phyloP scores from a whole-genome alignment of 1,139 yeast genomes.

The Trichomonascaceae sp. region DNA sequence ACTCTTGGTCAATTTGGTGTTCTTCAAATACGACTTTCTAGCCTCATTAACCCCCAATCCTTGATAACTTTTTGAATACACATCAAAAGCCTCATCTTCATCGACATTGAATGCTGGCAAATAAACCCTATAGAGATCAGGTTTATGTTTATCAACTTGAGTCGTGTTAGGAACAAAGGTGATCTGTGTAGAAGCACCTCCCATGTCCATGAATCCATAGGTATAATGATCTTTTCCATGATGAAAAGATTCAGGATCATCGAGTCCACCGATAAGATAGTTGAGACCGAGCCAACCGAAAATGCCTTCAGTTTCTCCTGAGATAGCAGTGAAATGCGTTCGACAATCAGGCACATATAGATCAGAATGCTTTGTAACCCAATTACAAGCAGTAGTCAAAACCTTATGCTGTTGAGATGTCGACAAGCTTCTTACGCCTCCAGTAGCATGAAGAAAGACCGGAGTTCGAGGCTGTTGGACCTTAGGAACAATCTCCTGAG shows the following conservation, averaged over 20 bases:
- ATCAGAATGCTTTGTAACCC: slow-evolving; percentile 45
- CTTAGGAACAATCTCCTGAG: slow-evolving; percentile 54
- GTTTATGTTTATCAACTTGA: slow-evolving; percentile 49
- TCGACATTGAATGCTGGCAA: slow-evolving; percentile 36
- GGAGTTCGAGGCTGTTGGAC: slow-evolving; percentile 70
- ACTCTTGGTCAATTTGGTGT: slow-evolving; percentile 11
- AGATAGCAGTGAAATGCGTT: slow-evolving; percentile 58
- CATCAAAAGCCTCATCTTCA: slow-evolving; percentile 36
- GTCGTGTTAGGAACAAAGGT: slow-evolving; percentile 65
- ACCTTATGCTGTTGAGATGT: slow-evolving; percentile 49
- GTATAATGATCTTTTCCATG: slow-evolving; percentile 51
- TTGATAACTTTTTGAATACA: slow-evolving; percentile 61
- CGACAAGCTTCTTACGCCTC: slow-evolving; percentile 65
- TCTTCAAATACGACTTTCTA: slow-evolving; percentile 43
- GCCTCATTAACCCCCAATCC: slow-evolving; percentile 78
- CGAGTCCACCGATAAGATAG: slow-evolving; percentile 57
- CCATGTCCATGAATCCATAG: slow-evolving; percentile 77
- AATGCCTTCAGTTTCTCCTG: slow-evolving; percentile 74
- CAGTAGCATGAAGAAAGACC: slow-evolving; percentile 71
- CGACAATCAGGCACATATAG: slow-evolving; percentile 51
- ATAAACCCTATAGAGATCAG: slow-evolving; percentile 48
- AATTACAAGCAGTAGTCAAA: slow-evolving; percentile 49
- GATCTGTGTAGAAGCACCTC: slow-evolving; percentile 83
- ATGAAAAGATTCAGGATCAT: slow-evolving; percentile 41
- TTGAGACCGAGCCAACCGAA: slow-evolving; percentile 80